Evolutionary conservation across 73 alveolate genomes (phyloP).

Genomic region (Paramecium tetraurelia): DNA sequence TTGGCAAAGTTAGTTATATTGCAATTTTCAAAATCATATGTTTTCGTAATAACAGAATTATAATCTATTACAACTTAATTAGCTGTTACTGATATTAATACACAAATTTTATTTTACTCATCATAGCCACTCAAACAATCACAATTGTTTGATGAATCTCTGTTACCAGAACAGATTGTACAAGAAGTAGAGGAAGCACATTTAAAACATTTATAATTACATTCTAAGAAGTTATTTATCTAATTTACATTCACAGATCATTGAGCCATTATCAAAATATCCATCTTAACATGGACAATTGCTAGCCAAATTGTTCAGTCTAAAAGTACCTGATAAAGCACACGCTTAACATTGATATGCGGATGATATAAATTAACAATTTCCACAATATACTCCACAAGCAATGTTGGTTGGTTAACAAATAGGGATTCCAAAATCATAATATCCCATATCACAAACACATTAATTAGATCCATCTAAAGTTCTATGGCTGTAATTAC

Average conservation of each 20-base stretch:
- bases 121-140: neutral
- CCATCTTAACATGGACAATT: neutral
- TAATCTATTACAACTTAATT: neutral
- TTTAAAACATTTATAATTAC: neutral
- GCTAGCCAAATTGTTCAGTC: neutral
- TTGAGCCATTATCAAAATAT: neutral
- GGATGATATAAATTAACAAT: neutral
- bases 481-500: neutral
- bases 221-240: neutral
- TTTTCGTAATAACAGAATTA: neutral
- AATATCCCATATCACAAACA: neutral
- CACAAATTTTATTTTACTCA: neutral
- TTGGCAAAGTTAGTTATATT: neutral
- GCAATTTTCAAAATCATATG: neutral
- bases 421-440: neutral
- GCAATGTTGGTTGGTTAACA: neutral
- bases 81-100: neutral
- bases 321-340: neutral
- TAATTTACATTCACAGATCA: neutral
- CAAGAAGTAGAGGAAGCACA: neutral
- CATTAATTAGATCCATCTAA: neutral
- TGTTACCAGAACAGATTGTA: neutral
- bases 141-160: neutral
- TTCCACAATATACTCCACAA: neutral
- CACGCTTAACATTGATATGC: neutral